Evolutionary conservation across 768 basidiomycete genomes (phyloP), one percentile per base, ranked within the genome.

Genomic region (Tremella fuciformis): DNA sequence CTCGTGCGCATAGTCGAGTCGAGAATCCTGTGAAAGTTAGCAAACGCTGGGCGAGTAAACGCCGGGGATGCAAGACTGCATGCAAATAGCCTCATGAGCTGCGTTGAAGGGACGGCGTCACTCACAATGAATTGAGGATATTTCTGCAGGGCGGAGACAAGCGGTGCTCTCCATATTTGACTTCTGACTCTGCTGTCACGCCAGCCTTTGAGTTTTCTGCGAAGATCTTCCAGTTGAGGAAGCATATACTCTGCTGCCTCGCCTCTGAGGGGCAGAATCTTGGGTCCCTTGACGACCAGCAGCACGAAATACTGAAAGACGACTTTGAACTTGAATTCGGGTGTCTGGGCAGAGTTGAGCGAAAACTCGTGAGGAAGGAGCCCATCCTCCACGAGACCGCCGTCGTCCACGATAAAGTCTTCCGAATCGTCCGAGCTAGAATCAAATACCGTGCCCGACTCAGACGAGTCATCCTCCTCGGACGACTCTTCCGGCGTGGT

Each of bases 291-390:
- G 26, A 88, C 85, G 38, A 87, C 87, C 41, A 93, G 78, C 64
- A 91, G 85, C 13, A 91, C 88, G 63, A 91, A 88, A 25, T 91
- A 82, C 70, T 94, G 91, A 64, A 89, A 91, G 44, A 91, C 81
- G 39, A 87, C 85, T 75, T 88, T 91, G 78, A 89, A 94, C 66
- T 86, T 83, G 52, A 81, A 80, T 70, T 87, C 86, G 22, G 87
- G 80, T 50, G 84, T 79, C n/a, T 82, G 81, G 37, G 80, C 80
- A 13, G 82, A 68, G 52, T 63, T 67, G 40, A 39, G 39, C 50
- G 57, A 73, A 57, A 63, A 68, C 49, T 63, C 47, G 51, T 65
- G 66, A 82, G 79, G 69, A 79, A 80, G 50, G 38, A 64, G 40
- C 2, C 57, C 62, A 13, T 79, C 64, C 50, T 67, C 63, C 18